Conservation (phyloP, 148 eudicot species). For the Arbutus unedo region DNA sequence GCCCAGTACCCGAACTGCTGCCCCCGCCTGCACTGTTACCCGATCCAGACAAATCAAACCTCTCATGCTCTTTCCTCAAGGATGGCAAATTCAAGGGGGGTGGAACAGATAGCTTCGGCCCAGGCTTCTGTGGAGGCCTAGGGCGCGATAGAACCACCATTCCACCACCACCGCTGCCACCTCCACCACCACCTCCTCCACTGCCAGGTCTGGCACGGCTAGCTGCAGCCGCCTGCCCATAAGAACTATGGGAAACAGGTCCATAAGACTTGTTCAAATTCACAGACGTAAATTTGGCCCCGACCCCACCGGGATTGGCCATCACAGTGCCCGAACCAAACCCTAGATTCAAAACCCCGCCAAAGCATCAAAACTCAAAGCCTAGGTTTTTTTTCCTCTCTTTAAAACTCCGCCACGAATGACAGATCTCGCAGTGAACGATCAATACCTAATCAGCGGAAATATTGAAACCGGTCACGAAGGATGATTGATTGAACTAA, state of each 20-base stretch:
- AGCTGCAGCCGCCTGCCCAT: constrained; percentile 37
- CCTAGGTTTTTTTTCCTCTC: constrained; percentile 9
- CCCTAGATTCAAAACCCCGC: constrained; percentile 35
- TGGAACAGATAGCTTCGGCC: constrained; percentile 83
- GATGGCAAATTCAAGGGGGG: constrained; percentile 99
- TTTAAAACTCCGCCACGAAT: constrained; percentile 11
- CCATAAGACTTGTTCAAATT: constrained; percentile 95
- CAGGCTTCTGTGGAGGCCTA: constrained; percentile 59
- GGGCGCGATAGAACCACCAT: constrained; percentile 87
- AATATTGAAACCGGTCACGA: not conserved
- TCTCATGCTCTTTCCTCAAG: constrained; percentile 88
- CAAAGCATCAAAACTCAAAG: constrained; percentile 53
- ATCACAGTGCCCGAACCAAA: constrained; percentile 42
- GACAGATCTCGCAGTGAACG: constrained; percentile 21
- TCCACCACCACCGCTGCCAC: constrained; percentile 45
- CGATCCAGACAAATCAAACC: constrained; percentile 64
- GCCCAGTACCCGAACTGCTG: constrained; percentile 47
- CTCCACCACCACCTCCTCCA: constrained; percentile 12
- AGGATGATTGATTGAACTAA: not conserved
- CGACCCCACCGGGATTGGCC: constrained; percentile 76
- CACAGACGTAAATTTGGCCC: constrained; percentile 70
- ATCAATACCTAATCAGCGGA: constrained; percentile 23
- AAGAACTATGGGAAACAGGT: constrained; percentile 40
- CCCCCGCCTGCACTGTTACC: constrained; percentile 53
- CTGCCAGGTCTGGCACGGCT: constrained; percentile 37